Base-by-base conservation (phyloP, 2,329 filamentous ascomycete species). In the Teratosphaeria viscida region DNA sequence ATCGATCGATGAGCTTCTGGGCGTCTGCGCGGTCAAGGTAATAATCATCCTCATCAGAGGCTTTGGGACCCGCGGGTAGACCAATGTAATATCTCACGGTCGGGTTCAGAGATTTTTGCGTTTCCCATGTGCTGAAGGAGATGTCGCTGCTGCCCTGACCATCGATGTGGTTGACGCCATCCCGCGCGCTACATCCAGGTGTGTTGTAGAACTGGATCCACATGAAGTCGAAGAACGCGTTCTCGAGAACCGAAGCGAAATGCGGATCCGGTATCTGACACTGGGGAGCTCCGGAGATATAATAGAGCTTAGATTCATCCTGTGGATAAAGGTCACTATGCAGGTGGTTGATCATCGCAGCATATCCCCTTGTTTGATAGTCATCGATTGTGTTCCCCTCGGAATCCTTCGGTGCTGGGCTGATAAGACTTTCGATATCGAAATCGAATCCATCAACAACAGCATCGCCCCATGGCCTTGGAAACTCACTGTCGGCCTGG, bases 71-170 rank as follows among this genome's bases (percentile, higher is more conserved):
- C 26, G 73, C 65, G 65, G 54, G 73, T 52, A 85, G 71, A 62
- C 82, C 82, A 19, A 85, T 66, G 69, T 77, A 83, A 32, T 84
- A 70, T 72, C 81, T 83, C 27, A 79, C 75, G 23, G 70, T 70
- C 57, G 74, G 60, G 29, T 76, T 77, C 53, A 73, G 71, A 2
- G 73, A 72, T 3, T 26, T 27, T 3, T 49, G 55, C 23, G 16
- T 29, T 23, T 57, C 54, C 61, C 58, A 58, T 27, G 26, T 37
- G 34, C n/a, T 16, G 57, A 61, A 66, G 3, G 59, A 57, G 54
- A 66, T 66, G 1, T 71, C 70, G 3, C 65, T 60, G 14, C 61
- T 63, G 32, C 66, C 62, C 16, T 65, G 61, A 19, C 71, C 72
- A 52, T 71, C 70, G 37, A 61, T 70, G 32, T 71, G 66, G 11